Base-by-base conservation (phyloP, 768 basidiomycete genomes). In the Leccinum fibrillosum region DNA sequence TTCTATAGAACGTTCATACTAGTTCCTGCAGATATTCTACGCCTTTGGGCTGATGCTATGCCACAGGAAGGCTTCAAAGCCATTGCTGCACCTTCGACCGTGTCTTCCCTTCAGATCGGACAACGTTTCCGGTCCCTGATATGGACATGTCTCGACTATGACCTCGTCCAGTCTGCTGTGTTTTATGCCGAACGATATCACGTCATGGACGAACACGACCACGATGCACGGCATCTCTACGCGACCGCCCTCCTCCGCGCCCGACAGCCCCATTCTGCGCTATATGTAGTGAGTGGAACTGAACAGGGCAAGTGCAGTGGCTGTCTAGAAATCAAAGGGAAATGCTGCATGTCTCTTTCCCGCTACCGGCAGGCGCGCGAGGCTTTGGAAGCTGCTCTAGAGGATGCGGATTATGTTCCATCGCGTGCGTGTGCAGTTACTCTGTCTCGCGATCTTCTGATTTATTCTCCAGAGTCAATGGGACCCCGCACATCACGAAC, bases 161-260 rank as follows among this genome's bases (percentile, higher is more conserved):
- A 89, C 66, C 84, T 94, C 48, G 78, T 82, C 65, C 83, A 81
- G 72, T 86, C 91, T 12, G 92, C 93, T 42, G 82, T 92, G 49
- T 96, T 96, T 77, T 90, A 90, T 76, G 91, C 92, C 35, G 94
- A 95, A 74, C 78, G 91, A 62, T 90, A 90, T 71, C 88, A 81
- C 70, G 82, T 85, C 42, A 75, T 90, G 72, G 86, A 90, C 73
- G 78, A 80, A 60, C 71, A 77, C 30, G 85, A 84, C 72, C 93
- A 95, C 70, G 86, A 90, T 68, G 85, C 91, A 63, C 83, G 90
- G 56, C 92, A 92, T 77, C 81, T 94, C 48, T 90, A 91, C 78
- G 91, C 92, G 62, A 86, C 82, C 45, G 80, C 86, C 19, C 82
- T 94, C 62, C 80, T 92, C 47, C 82, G 79, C 6, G 81, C 85